Conservation (phyloP, 2,329 filamentous ascomycete species). For the Arachnomyces sp. region DNA sequence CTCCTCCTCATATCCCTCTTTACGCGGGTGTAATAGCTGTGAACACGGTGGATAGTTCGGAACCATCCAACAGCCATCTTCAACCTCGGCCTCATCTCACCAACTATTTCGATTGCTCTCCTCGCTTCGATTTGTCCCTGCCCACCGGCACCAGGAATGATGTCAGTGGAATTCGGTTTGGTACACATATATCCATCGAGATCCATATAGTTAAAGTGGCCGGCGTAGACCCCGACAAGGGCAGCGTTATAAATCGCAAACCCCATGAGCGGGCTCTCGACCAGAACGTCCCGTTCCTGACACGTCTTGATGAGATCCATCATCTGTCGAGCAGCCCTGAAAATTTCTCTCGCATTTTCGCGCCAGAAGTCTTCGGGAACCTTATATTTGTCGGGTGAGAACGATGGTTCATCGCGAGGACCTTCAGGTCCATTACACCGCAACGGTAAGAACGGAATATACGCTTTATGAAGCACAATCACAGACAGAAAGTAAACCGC, state of each 20-base stretch:
- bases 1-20: slow-evolving; percentile 31
- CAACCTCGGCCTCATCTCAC: slow-evolving; percentile 32
- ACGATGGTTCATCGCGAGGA: slow-evolving; percentile 43
- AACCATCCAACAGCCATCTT: slow-evolving; percentile 36
- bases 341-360: slow-evolving; percentile 41
- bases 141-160: slow-evolving; percentile 15
- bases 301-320: slow-evolving; percentile 46
- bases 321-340: slow-evolving; percentile 45
- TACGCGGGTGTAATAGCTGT: slow-evolving; percentile 33
- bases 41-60: slow-evolving; percentile 34
- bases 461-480: slow-evolving; percentile 48
- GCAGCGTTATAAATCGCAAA: slow-evolving; percentile 49
- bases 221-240: slow-evolving; percentile 44
- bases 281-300: slow-evolving; percentile 42
- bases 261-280: slow-evolving; percentile 48
- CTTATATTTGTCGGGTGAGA: slow-evolving; percentile 35
- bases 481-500: slow-evolving; percentile 46
- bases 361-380: slow-evolving; percentile 44
- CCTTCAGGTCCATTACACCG: slow-evolving; percentile 43
- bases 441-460: slow-evolving; percentile 47
- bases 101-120: slow-evolving; percentile 31
- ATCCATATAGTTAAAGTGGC: slow-evolving; percentile 50
- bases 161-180: slow-evolving; percentile 17
- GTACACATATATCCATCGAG: slow-evolving; percentile 39
- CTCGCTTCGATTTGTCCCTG: slow-evolving; percentile 27